Evolutionary conservation across 306 rosid genomes (phyloP), one percentile per base, ranked within the genome.

Genomic region (Vigna trinervia): DNA sequence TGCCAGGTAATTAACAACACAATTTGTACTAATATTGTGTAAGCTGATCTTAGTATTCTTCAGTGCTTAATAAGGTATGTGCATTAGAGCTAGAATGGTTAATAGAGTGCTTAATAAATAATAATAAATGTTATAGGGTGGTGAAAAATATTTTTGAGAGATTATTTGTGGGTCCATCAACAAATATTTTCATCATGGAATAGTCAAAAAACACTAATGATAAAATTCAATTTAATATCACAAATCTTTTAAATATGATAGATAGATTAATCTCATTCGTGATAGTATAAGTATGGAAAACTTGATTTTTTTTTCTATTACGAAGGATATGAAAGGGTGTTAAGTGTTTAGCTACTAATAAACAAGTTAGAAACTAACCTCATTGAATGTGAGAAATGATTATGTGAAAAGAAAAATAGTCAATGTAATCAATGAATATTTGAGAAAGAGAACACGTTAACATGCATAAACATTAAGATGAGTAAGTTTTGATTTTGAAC

Each of bases 201-300:
- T 22, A 80, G 77, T 13, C 38, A 60, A 62, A 12, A 60, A 23
- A 69, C 45, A 69, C 53, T 64, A 62, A 30, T 57, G 69, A 54
- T 19, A 45, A 2, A 79, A 43, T 8, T 2, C 51, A 50, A 22
- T 17, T 45, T 45, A 45, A 12, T 1, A 34, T 36, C 6, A 36
- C 1, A 36, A 3, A 30, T 30, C 4, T 4, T 30, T 30, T 30
- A 30, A 36, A 36, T 5, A 36, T 5, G 6, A 36, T 36, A 36
- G 41, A 36, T 6, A 36, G 9, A 36, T 36, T 36, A 36, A 36
- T 36, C 8, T 36, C 41, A 36, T 36, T 36, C 41, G 8, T 6
- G 41, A 36, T 36, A 5, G 6, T 36, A 6, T 36, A 6, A 36
- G 1, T 36, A 6, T 5, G 41, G 41, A 1, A 5, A 36, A 36